Conservation (phyloP, 441 rosid species). For the Bocquillonia castaneifolia region DNA sequence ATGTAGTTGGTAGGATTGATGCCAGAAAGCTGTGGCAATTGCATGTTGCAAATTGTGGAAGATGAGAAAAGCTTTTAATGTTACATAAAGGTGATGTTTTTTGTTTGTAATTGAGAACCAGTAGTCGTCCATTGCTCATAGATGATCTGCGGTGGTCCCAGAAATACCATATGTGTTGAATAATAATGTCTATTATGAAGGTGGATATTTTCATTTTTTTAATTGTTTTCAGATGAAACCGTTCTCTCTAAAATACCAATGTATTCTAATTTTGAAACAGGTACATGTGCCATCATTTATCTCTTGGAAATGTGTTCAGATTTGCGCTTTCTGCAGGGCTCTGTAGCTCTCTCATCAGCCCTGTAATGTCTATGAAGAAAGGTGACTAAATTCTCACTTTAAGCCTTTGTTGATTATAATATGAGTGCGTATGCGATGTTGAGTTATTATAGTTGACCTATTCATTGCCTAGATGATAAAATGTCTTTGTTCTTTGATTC, state of each 20-base stretch:
- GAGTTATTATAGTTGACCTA: background rate
- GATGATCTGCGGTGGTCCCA: background rate
- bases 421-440: conserved; percentile 4
- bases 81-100: background rate
- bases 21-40: background rate
- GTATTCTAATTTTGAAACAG: conserved; percentile 32
- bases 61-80: background rate
- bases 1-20: background rate
- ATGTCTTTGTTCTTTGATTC: background rate
- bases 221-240: background rate
- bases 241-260: background rate
- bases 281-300: conserved; percentile 34
- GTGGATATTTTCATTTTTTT: background rate
- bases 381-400: conserved; percentile 30
- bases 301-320: conserved; percentile 31
- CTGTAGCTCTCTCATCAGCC: conserved; percentile 28
- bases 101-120: background rate
- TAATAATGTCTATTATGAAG: background rate
- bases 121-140: too few relatives aligned
- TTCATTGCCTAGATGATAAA: background rate
- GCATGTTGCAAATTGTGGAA: too few relatives aligned
- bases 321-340: conserved; percentile 38
- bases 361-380: conserved; percentile 36
- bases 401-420: background rate
- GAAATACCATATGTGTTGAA: background rate